Percentiles rank a stretch among this genome's conserved stretches.
Evolutionary conservation across 106 monocot genomes (phyloP).

Genomic region (Dactylorhiza incarnata): DNA sequence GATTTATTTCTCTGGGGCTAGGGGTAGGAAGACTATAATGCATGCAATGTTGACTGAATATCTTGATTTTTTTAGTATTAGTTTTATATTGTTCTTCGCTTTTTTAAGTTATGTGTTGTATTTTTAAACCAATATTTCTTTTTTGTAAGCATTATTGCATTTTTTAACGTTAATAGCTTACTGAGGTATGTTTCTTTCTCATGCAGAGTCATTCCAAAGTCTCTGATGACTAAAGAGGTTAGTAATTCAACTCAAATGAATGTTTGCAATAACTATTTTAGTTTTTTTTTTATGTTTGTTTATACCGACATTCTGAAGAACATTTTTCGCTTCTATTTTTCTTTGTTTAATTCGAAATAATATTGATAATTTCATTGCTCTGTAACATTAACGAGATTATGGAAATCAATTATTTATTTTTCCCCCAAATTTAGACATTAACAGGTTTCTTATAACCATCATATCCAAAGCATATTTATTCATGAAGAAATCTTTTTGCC

Average conservation of each 20-base stretch:
- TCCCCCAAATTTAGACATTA: neutral
- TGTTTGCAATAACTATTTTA: neutral
- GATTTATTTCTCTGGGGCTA: neutral
- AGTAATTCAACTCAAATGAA: neutral
- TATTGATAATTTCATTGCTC: no score
- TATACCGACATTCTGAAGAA: no score
- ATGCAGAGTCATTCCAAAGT: conserved; percentile 34
- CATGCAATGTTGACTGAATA: no score
- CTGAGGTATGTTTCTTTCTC: neutral
- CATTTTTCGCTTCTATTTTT: no score
- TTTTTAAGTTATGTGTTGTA: no score
- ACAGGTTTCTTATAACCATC: neutral
- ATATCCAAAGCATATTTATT: neutral
- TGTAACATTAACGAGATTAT: neutral
- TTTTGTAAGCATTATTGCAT: neutral
- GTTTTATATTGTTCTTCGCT: no score
- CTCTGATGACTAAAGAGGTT: conserved; percentile 37
- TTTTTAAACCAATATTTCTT: neutral
- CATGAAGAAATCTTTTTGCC: neutral
- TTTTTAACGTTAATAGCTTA: neutral
- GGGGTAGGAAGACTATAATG: no score
- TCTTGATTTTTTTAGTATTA: no score
- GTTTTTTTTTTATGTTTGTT: no score
- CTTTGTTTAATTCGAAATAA: no score
- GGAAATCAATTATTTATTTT: neutral